Base-by-base conservation (phyloP, 805 yeast species). In the Huiozyma sinensis region DNA sequence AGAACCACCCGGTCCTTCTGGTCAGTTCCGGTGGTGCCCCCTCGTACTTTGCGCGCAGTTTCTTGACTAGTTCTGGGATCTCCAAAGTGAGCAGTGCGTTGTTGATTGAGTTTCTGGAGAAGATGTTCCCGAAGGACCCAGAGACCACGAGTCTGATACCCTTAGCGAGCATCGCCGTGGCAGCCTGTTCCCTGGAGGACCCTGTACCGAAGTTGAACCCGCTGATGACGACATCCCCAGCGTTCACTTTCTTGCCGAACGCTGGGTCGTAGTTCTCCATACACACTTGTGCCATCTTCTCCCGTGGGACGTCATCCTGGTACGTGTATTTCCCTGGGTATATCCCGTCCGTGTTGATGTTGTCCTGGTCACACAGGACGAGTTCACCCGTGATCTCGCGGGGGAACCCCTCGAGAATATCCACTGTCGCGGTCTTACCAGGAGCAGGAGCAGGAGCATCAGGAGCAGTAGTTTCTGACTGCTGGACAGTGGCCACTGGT, bases 141-240 rank as follows among this genome's bases (percentile, higher is more conserved):
- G 96, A 84, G 47, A 94, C 95, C 24, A 92, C 95, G 52, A 92
- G 71, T 53, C 79, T 78, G 75, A 92, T 87, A 51, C 88, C 97
- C 57, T 94, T 78, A 36, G 98, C 97, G 52, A 92, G 72, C 47
- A 92, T 83, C 24, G 95, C 89, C n/a, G 98, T 92, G 32, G 98
- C 98, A 4, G 99, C 99, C 69, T 92, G 99, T 64, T 92, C 99
- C 68, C 99, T 80, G 28, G 96, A 87, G 7, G 97, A 89, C 39
- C 99, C 98, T 8, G 98, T 92, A 55, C 99, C 99, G 62, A 92
- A 92, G 64, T 92, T 92, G 72, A 70, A 92, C 12, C 99, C 99
- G 45, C 89, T 78, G 39, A 92, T 77, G 45, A 92, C 76, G 54
- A 92, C 88, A 64, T 92, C 99, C 40, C 90, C 87, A 4, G 95